These are phyloP conservation scores for Fonsecaea erecta DNA, from an alignment of 2,329 filamentous ascomycete genomes.

Conservation along the genomic window DNA sequence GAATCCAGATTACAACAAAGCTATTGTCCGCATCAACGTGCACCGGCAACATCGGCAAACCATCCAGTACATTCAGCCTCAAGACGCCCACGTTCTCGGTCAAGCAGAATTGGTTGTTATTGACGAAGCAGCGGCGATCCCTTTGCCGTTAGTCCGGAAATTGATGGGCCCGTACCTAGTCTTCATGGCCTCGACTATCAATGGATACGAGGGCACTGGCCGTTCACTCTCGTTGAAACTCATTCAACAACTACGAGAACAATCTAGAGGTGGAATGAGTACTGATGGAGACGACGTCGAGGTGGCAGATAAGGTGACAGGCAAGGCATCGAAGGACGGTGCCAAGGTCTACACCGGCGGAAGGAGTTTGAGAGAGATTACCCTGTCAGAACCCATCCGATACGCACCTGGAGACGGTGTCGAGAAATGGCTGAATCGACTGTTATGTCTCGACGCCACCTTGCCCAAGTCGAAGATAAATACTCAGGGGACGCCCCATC, in stretches of 20 bases:
- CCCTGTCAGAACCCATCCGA: conserved; percentile 88
- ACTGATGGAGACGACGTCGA: conserved; percentile 64
- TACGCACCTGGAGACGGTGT: conserved; percentile 89
- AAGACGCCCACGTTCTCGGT: conserved; percentile 91
- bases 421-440: conserved; percentile 93
- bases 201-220: conserved; percentile 96
- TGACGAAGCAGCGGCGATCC: conserved; percentile 96
- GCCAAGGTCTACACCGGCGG: conserved; percentile 66
- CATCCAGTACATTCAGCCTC: conserved; percentile 96
- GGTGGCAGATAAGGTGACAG: conserved; percentile 77
- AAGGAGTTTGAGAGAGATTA: conserved; percentile 87
- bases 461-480: conserved; percentile 75
- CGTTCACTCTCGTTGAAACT: conserved; percentile 93
- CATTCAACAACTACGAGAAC: conserved; percentile 94
- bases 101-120: conserved; percentile 96
- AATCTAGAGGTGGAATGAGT: conserved; percentile 71
- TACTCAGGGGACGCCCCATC: conserved; percentile 83
- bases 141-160: conserved; percentile 87
- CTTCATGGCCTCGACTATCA: conserved; percentile 99
- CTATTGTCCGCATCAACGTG: conserved; percentile 94
- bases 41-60: conserved; percentile 94
- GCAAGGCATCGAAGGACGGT: conserved; percentile 68
- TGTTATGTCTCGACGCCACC: conserved; percentile 92
- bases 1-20: conserved; percentile 98
- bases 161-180: conserved; percentile 96